Base-by-base conservation (phyloP, 2,329 filamentous ascomycete genomes). In the Trichophyton mentagrophytes region DNA sequence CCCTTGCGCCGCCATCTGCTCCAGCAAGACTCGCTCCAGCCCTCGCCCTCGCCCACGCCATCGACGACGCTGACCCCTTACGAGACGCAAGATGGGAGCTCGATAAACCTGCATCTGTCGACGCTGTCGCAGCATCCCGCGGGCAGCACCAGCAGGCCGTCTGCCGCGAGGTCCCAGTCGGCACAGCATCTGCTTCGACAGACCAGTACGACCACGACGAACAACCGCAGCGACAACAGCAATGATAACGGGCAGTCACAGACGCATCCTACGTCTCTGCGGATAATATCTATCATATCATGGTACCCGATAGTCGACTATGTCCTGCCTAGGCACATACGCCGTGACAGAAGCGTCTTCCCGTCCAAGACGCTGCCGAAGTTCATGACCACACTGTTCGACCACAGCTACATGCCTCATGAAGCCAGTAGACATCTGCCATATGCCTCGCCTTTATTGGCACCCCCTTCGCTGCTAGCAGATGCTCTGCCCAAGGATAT, bases 301-400 rank as follows among this genome's bases (percentile, higher is more conserved):
- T 86, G 82, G 79, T 86, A 86, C 64, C 83, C 83, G 1, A 77
- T 81, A 27, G 78, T 83, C 40, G 83, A 86, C 70, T 85, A 84
- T 69, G 81, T 83, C 11, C 76, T 80, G 57, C 80, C 82, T 1
- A 80, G 84, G 33, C 80, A 78, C 25, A 77, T 83, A 64, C 82
- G 83, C 36, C 79, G 82, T 46, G 78, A 78, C 42, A 80, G 79
- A 60, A 82, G 78, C 65, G 65, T 75, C 27, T 77, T 81, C 62
- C 79, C 81, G 5, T 78, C 77, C 56, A 78, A 77, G 63, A 74
- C 77, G 8, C 73, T 80, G 5, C 76, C 78, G 13, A 65, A 70
- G 2, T 76, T 77, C 63, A 76, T 80, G 66, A 79, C 77, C 57
- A 71, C 70, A 57, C 73, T 81, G 44, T 80, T 80, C 65, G 78